Conservation (phyloP, 306 rosid species). For the Glycine latifolia region DNA sequence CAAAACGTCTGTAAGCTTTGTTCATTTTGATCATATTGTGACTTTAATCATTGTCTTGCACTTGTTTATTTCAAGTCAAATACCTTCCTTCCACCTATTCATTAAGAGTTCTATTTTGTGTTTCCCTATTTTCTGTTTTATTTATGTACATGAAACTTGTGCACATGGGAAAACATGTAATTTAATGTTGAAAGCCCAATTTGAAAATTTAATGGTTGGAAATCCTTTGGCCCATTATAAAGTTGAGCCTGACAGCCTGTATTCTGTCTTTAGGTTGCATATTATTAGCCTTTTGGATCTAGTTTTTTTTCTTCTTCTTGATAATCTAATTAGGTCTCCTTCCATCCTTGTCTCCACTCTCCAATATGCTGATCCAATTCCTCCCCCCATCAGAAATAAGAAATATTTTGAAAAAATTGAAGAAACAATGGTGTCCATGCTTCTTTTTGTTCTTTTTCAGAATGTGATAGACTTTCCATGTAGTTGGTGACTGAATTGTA, state of each 20-base stretch:
- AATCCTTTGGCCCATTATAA: not conserved
- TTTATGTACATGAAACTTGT: conserved; percentile 16
- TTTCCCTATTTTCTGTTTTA: conserved; percentile 3
- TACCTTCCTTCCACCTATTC: not conserved
- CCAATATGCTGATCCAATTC: not conserved
- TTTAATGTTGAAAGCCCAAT: conserved; percentile 21
- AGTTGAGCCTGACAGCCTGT: not conserved
- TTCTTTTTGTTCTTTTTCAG: not conserved
- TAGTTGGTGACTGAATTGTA: not conserved
- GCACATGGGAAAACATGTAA: not conserved
- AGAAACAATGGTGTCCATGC: not conserved
- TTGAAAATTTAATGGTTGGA: conserved; percentile 25
- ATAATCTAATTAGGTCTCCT: not conserved
- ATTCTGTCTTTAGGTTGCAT: not conserved
- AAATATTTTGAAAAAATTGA: not conserved
- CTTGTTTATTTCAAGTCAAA: not conserved
- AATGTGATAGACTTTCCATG: conserved; percentile 11
- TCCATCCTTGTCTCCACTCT: not conserved
- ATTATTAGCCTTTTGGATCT: not conserved
- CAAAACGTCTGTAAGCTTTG: conserved; percentile 66
- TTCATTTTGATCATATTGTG: conserved; percentile 21
- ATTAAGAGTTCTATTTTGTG: no score
- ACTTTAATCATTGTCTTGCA: conserved; percentile 17
- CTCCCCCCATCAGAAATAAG: not conserved
- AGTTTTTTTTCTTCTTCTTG: not conserved